Evolutionary conservation across 345 rosid genomes (phyloP).

Genomic region (Dipteronia dyeriana): DNA sequence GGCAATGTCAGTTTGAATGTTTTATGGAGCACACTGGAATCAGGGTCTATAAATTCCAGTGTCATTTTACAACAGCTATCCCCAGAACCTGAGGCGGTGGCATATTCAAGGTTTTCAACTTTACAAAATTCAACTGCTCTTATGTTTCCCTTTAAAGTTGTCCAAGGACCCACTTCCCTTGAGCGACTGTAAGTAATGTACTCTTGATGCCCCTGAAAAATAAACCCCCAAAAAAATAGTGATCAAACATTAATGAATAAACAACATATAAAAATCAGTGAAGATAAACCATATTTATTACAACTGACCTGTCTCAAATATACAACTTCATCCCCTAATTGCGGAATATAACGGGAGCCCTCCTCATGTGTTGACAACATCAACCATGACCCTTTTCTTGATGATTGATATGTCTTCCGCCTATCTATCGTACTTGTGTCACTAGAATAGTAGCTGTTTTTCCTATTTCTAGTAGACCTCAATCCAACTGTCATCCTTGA

Average conservation of each 20-base stretch:
- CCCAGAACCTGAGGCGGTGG: slow-evolving; percentile 89
- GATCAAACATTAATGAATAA: slow-evolving; percentile 2
- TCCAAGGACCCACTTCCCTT: slow-evolving; percentile 81
- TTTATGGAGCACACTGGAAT: slow-evolving; percentile 53
- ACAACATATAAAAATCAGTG: slow-evolving; percentile 19
- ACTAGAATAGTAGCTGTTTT: slow-evolving; percentile 54
- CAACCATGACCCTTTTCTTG: slow-evolving; percentile 76
- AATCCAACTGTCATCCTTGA: slow-evolving; percentile 64
- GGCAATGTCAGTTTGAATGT: slow-evolving; percentile 75
- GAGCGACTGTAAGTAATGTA: slow-evolving; percentile 44
- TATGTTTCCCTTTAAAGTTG: slow-evolving; percentile 50
- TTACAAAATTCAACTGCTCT: slow-evolving; percentile 86
- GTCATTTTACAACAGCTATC: slow-evolving; percentile 98
- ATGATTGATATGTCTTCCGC: slow-evolving; percentile 51
- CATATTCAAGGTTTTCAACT: slow-evolving; percentile 81
- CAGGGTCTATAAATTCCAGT: slow-evolving; percentile 71
- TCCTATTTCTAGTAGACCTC: slow-evolving; percentile 87
- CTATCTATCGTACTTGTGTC: slow-evolving; percentile 58
- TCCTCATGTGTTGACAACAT: slow-evolving; percentile 78
- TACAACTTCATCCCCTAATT: slow-evolving; percentile 79
- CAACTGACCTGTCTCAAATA: slow-evolving; percentile 85
- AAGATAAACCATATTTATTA: slow-evolving; percentile 2
- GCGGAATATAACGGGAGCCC: slow-evolving; percentile 93
- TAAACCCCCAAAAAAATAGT: neutral
- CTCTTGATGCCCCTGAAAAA: slow-evolving; percentile 91